Evolutionary conservation across 2,329 filamentous ascomycete species (phyloP).

Genomic region (Penicillium sp.): DNA sequence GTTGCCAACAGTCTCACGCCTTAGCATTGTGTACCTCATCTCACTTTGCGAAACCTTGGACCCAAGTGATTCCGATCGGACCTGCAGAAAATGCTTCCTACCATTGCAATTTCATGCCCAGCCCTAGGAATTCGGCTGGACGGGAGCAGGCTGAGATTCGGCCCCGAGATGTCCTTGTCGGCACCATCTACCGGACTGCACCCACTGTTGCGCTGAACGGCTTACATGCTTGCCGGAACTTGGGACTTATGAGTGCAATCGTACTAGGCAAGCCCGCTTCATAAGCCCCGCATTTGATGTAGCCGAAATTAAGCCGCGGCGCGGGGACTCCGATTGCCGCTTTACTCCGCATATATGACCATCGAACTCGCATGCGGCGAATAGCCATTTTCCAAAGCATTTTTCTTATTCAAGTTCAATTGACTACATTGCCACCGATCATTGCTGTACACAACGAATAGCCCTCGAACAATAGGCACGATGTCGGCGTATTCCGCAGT

Average conservation of each 20-base stretch:
- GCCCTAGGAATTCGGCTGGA: too few species aligned
- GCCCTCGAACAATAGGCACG: neutral
- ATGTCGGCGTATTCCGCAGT: conserved; percentile 18
- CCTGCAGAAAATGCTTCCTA: too few species aligned
- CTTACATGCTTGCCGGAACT: neutral
- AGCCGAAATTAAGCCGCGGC: neutral
- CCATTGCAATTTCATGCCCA: too few species aligned
- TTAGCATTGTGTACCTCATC: too few species aligned
- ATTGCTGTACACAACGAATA: too few species aligned
- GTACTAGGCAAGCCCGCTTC: neutral
- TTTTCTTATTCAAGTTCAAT: neutral
- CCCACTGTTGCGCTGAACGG: too few species aligned
- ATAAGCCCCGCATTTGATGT: neutral
- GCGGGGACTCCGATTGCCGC: neutral
- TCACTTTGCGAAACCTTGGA: too few species aligned
- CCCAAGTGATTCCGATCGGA: too few species aligned
- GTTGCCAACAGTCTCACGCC: too few species aligned
- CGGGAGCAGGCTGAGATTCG: too few species aligned
- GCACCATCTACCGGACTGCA: too few species aligned
- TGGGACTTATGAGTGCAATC: neutral
- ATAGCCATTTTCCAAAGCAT: neutral
- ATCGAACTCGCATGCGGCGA: neutral
- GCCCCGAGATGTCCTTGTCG: too few species aligned
- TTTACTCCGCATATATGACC: neutral
- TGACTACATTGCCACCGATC: neutral